phyloP scores from a whole-genome alignment of 495 filamentous ascomycete genomes.

The Neurospora pannonica region DNA sequence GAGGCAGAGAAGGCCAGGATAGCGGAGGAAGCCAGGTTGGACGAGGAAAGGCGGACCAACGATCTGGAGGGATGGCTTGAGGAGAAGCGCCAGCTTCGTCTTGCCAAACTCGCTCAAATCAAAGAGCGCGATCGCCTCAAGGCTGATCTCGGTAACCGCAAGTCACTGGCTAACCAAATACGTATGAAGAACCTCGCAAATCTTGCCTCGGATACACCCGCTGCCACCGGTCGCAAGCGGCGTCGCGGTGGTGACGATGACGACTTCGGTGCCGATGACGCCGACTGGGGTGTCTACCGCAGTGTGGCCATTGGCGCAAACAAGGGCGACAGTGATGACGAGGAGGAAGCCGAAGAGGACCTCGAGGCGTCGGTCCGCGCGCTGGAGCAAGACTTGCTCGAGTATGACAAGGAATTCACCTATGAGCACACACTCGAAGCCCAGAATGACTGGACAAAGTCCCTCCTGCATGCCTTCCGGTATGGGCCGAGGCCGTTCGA shows the following conservation, averaged over 20 bases:
- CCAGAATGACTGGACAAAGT: conserved; percentile 88
- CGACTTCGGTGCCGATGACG: conserved; percentile 92
- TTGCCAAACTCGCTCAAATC: conserved; percentile 67
- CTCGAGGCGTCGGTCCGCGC: conserved; percentile 57
- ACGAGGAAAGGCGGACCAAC: conserved; percentile 73
- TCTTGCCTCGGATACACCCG: conserved; percentile 79
- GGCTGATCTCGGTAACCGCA: conserved; percentile 87
- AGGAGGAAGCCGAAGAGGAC: conserved; percentile 84
- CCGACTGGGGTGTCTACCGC: conserved; percentile 95
- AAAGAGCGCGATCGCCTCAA: conserved; percentile 89
- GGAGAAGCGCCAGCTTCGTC: conserved; percentile 65
- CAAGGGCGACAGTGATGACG: conserved; percentile 54
- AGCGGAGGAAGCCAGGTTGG: conserved; percentile 71
- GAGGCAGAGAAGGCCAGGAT: conserved; percentile 75
- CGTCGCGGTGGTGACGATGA: conserved; percentile 73
- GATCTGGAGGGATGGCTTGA: conserved; percentile 81
- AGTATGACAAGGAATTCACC: conserved; percentile 79
- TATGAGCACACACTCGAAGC: conserved; percentile 87
- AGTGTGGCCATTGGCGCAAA: conserved; percentile 69
- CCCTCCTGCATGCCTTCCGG: conserved; percentile 76
- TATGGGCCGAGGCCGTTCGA: conserved; percentile 83
- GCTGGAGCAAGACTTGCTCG: conserved; percentile 74
- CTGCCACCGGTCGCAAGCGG: conserved; percentile 58
- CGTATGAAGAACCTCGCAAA: conserved; percentile 98
- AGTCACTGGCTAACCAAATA: conserved; percentile 88